phyloP scores from a whole-genome alignment of 1,284 basidiomycete genomes.

The Tylopilus orsonianus region DNA sequence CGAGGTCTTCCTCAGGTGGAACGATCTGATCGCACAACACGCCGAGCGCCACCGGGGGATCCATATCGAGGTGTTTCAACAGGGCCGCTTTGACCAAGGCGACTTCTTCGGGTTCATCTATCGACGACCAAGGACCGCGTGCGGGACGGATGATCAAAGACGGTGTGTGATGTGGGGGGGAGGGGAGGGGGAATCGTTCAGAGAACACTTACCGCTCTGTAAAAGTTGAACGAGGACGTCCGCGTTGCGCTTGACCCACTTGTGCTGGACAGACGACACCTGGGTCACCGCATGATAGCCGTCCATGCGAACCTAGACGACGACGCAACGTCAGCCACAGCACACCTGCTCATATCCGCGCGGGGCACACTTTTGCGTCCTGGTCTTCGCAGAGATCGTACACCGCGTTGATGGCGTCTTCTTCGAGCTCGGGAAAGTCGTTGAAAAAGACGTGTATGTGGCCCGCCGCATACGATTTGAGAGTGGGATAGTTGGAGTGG shows the following conservation, averaged over 20 bases:
- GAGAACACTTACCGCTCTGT: slow-evolving; percentile 64
- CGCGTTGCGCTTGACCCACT: slow-evolving; percentile 67
- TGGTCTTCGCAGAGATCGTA: slow-evolving; percentile 76
- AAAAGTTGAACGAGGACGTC: slow-evolving; percentile 73
- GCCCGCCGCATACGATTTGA: slow-evolving; percentile 57
- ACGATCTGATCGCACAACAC: slow-evolving; percentile 69
- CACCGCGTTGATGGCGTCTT: slow-evolving; percentile 69
- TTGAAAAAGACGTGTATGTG: slow-evolving; percentile 59
- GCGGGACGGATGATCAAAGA: slow-evolving; percentile 22
- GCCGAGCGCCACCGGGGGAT: slow-evolving; percentile 56
- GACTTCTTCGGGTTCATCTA: slow-evolving; percentile 68
- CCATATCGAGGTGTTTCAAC: slow-evolving; percentile 61
- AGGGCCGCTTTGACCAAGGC: slow-evolving; percentile 59
- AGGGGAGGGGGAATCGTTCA: background rate
- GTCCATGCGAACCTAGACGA: slow-evolving; percentile 57
- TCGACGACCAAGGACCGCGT: slow-evolving; percentile 5
- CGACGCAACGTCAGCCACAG: slow-evolving; percentile 15
- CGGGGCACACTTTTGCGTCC: slow-evolving; percentile 44
- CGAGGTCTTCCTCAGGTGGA: slow-evolving; percentile 47
- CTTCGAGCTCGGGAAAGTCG: slow-evolving; percentile 67
- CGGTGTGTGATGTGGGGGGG: background rate
- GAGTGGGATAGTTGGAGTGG: slow-evolving; percentile 23
- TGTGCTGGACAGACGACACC: slow-evolving; percentile 57
- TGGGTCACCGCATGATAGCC: slow-evolving; percentile 64
- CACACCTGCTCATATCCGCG: background rate